A percentile compares a stretch with the other conserved stretches of the same genome.
Conservation (phyloP, 352 stramenopile species). For the Pythium aquatile region DNA sequence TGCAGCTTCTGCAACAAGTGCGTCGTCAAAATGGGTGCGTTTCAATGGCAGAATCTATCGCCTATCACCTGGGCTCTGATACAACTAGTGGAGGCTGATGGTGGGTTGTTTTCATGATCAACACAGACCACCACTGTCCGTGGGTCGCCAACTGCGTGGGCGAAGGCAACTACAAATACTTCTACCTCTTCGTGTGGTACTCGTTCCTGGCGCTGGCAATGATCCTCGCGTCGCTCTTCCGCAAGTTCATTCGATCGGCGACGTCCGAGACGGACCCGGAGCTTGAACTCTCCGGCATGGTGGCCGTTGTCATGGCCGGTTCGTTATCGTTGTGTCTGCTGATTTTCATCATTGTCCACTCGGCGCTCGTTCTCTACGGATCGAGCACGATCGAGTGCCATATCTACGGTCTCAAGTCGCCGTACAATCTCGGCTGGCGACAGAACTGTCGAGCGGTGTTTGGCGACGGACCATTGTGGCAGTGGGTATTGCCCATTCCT, state of each 20-base stretch:
- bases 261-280: constrained; percentile 16
- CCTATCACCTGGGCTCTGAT: too few species aligned
- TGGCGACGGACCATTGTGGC: constrained; percentile 43
- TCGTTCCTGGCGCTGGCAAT: constrained; percentile 62
- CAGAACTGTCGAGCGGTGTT: constrained; percentile 56
- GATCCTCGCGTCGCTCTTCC: constrained; percentile 54
- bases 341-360: constrained; percentile 72
- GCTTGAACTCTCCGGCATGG: constrained; percentile 47
- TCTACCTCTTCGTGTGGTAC: constrained; percentile 84
- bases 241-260: constrained; percentile 40
- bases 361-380: constrained; percentile 60
- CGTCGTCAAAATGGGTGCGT: constrained; percentile 83
- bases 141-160: constrained; percentile 92
- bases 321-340: constrained; percentile 69
- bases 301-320: constrained; percentile 72
- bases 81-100: neutral
- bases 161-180: constrained; percentile 86
- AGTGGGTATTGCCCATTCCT: constrained; percentile 55
- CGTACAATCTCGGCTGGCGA: constrained; percentile 69
- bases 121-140: constrained; percentile 96
- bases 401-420: constrained; percentile 56
- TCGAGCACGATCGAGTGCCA: constrained; percentile 83
- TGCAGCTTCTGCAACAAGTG: constrained; percentile 86
- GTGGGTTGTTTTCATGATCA: neutral
- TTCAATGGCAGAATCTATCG: neutral